Evolutionary conservation across 2,329 filamentous ascomycete species (phyloP).

Genomic region (Onygena corvina): DNA sequence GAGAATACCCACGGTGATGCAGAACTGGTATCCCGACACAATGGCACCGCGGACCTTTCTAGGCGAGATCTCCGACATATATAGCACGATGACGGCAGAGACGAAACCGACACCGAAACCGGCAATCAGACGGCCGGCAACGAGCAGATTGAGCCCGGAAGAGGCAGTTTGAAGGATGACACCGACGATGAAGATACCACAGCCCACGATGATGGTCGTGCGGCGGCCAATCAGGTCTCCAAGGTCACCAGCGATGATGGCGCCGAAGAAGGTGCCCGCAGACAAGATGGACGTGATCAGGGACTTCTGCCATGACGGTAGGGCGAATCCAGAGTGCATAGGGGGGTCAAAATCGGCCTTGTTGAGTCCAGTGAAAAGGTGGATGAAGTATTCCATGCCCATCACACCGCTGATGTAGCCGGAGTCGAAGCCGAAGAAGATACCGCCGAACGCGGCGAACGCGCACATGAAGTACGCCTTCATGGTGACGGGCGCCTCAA

Average conservation of each 20-base stretch:
- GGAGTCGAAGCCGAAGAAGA: slow-evolving; percentile 50
- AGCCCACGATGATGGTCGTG: slow-evolving; percentile 59
- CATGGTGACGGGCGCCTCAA: slow-evolving; percentile 47
- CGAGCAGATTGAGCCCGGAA: slow-evolving; percentile 47
- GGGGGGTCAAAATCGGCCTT: slow-evolving; percentile 19
- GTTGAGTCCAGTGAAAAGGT: slow-evolving; percentile 17
- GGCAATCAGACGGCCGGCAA: slow-evolving; percentile 61
- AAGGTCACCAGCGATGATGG: slow-evolving; percentile 63
- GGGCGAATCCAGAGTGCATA: slow-evolving; percentile 23
- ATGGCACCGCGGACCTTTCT: slow-evolving; percentile 66
- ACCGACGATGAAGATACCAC: slow-evolving; percentile 57
- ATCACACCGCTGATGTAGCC: slow-evolving; percentile 45
- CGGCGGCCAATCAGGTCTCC: slow-evolving; percentile 57
- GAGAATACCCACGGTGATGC: slow-evolving; percentile 66
- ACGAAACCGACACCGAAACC: slow-evolving; percentile 72
- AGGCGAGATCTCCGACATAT: slow-evolving; percentile 72
- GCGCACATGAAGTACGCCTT: slow-evolving; percentile 51
- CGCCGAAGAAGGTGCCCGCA: slow-evolving; percentile 64
- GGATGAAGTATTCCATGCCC: slow-evolving; percentile 39
- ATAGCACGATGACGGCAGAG: slow-evolving; percentile 67
- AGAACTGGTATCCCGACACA: slow-evolving; percentile 75
- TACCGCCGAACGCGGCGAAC: slow-evolving; percentile 49
- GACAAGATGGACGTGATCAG: slow-evolving; percentile 68
- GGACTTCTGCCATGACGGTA: slow-evolving; percentile 42
- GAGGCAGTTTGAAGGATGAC: slow-evolving; percentile 54